Base-by-base conservation (phyloP, 2,329 filamentous ascomycete species). In the Periconia sp. region DNA sequence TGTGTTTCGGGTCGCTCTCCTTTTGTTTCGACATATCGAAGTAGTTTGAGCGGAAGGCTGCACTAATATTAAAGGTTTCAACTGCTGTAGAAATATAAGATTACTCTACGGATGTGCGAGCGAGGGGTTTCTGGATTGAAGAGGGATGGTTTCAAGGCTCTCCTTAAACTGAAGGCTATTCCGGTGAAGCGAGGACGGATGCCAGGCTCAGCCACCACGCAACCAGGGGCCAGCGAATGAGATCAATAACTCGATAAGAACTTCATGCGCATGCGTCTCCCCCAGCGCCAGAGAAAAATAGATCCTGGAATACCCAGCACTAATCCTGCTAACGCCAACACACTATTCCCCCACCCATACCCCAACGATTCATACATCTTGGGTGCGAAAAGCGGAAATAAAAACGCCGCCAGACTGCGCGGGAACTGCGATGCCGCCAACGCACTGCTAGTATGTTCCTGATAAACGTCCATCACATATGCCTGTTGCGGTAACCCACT, bases 381-480 rank as follows among this genome's bases (percentile, higher is more conserved):
- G 11, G 66, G 67, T 9, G 73, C 65, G 41, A 74, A 73, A 15
- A 79, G 56, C 2, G 75, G 76, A 50, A 78, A 65, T 17, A 60
- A 14, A 41, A 67, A 65, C 1, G 65, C 63, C 9, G 54, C 52
- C 45, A 67, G n/a, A 40, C 61, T 67, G 3, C 52, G 47, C 14
- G 59, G 41, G 41, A 69, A 60, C 33, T 65, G 60, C 15, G 53
- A 55, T 31, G 61, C 60, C 6, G 65, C 61, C 51, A 54, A 40
- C 1, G 62, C 64, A 20, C 53, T 61, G 30, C 63, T 64, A 0
- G 57, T 63, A 53, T 79, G 71, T 0, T 78, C 76, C 1, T 50
- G 43, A 61, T 81, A 87, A 2, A 79, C 77, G 50, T 89, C 85
- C 47, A 88, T 81, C 2, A 88, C 75, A 58, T 90, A 90, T 11